Percentiles rank a stretch among this genome's conserved stretches.
These are phyloP conservation scores for Sclerospora graminicola DNA, from an alignment of 352 stramenopile species.

Conservation along the genomic window DNA sequence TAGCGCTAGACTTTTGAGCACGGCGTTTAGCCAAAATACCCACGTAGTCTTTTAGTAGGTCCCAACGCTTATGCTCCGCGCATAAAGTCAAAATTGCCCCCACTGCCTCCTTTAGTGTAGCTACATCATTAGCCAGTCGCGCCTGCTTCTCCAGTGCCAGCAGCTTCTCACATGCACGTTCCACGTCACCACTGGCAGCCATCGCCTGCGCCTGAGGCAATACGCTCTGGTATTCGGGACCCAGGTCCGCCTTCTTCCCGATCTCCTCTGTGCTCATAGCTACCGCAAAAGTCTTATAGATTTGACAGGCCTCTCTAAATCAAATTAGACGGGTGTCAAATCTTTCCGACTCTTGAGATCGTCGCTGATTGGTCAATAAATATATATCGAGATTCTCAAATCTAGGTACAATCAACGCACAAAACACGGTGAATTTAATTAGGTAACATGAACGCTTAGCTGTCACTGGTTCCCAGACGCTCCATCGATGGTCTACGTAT, in stretches of 20 bases:
- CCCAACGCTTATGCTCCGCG: constrained; percentile 79
- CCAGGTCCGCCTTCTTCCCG: constrained; percentile 73
- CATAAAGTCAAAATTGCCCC: constrained; percentile 68
- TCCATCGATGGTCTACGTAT: no score
- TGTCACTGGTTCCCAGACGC: no score
- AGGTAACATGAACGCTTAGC: no score
- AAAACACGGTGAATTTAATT: no score
- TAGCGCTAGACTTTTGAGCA: constrained; percentile 80
- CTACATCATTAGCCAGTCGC: constrained; percentile 73
- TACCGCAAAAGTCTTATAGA: no score
- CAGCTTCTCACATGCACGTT: constrained; percentile 71
- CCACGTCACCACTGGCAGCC: constrained; percentile 65
- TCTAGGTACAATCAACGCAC: no score
- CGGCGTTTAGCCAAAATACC: constrained; percentile 82
- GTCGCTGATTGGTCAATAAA: no score
- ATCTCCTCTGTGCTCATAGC: constrained; percentile 65
- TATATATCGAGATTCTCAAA: no score
- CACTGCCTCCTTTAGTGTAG: constrained; percentile 78
- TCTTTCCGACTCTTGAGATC: no score
- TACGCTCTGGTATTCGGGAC: constrained; percentile 48
- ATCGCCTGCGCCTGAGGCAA: constrained; percentile 56
- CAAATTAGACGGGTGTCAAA: no score
- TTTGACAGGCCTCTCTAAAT: no score
- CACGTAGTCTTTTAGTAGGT: constrained; percentile 83
- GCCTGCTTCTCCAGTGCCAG: constrained; percentile 80